These are phyloP conservation scores for Boletus vermiculosoides DNA, from an alignment of 768 basidiomycete genomes.

Conservation along the genomic window DNA sequence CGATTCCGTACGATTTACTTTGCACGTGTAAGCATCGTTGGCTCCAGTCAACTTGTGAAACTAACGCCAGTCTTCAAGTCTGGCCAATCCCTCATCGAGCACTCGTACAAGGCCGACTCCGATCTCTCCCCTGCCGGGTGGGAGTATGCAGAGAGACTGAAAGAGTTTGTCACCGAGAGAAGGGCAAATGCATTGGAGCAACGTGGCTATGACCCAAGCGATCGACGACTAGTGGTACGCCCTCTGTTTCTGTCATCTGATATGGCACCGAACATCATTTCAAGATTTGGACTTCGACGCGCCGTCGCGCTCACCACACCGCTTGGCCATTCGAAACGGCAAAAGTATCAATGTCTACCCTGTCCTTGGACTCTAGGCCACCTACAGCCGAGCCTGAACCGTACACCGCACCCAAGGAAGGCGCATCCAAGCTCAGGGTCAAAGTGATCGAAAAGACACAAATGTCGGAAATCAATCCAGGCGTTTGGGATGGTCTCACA, in stretches of 20 bases:
- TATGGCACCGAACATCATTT: not conserved
- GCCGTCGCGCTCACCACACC: constrained; percentile 89
- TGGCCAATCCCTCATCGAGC: constrained; percentile 97
- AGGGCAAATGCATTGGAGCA: constrained; percentile 74
- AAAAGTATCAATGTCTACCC: constrained; percentile 11
- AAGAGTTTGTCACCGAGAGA: constrained; percentile 85
- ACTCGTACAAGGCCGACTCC: constrained; percentile 98
- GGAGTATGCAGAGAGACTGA: constrained; percentile 90
- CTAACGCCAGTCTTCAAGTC: constrained; percentile 52
- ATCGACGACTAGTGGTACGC: constrained; percentile 66
- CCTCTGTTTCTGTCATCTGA: not conserved
- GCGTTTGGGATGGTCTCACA: constrained; percentile 94
- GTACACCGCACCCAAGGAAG: constrained; percentile 1
- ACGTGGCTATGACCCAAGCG: constrained; percentile 59
- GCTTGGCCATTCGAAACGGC: constrained; percentile 86
- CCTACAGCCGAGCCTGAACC: not conserved
- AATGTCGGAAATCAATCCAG: constrained; percentile 98
- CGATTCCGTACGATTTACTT: constrained; percentile 92
- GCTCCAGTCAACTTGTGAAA: not conserved
- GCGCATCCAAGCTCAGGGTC: constrained; percentile 43
- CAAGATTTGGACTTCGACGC: constrained; percentile 96
- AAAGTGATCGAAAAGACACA: constrained; percentile 94
- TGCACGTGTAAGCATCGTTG: constrained; percentile 64
- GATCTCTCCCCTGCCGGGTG: constrained; percentile 93
- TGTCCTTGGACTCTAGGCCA: constrained; percentile 5